A percentile compares a stretch with the other conserved stretches of the same genome.
Conservation (phyloP, 202 grass and related monocot genomes). For the Setaria viridis region DNA sequence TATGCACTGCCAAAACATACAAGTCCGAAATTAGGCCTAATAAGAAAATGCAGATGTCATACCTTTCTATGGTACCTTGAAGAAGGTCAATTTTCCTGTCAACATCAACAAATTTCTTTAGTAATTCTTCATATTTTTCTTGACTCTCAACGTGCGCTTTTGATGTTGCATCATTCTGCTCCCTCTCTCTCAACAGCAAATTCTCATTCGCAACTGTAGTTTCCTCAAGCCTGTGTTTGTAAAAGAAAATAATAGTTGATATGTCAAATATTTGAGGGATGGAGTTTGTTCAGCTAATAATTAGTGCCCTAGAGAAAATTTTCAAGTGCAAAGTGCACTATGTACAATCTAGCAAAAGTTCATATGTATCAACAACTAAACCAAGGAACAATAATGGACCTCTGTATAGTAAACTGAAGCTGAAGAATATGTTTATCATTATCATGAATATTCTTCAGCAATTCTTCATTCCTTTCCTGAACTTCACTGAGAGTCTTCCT, state of each 20-base stretch:
- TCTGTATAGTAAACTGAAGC: constrained; percentile 72
- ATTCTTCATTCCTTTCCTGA: constrained; percentile 72
- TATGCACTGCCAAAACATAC: constrained; percentile 23
- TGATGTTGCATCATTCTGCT: constrained; percentile 67
- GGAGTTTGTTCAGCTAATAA: constrained; percentile 17
- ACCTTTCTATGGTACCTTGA: constrained; percentile 77
- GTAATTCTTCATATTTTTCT: constrained; percentile 66
- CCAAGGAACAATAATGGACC: constrained; percentile 50
- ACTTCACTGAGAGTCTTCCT: constrained; percentile 59
- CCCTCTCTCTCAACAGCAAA: constrained; percentile 68
- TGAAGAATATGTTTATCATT: constrained; percentile 74
- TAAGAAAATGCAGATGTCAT: constrained; percentile 29
- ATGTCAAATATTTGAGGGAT: constrained; percentile 36
- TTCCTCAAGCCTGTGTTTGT: constrained; percentile 79
- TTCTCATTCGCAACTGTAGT: constrained; percentile 63
- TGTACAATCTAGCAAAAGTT: background rate
- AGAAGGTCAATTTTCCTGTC: constrained; percentile 75
- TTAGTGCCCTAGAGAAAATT: constrained; percentile 15
- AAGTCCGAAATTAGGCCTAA: background rate
- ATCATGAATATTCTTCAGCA: constrained; percentile 63
- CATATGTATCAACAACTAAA: constrained; percentile 30
- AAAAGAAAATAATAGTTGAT: constrained; percentile 40
- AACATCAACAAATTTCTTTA: constrained; percentile 67
- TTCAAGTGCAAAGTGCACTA: constrained; percentile 13
- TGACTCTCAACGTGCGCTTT: constrained; percentile 67